Evolutionary conservation across 495 filamentous ascomycete genomes (phyloP), one percentile per base, ranked within the genome.

Genomic region (Lineolata rhizophorae): DNA sequence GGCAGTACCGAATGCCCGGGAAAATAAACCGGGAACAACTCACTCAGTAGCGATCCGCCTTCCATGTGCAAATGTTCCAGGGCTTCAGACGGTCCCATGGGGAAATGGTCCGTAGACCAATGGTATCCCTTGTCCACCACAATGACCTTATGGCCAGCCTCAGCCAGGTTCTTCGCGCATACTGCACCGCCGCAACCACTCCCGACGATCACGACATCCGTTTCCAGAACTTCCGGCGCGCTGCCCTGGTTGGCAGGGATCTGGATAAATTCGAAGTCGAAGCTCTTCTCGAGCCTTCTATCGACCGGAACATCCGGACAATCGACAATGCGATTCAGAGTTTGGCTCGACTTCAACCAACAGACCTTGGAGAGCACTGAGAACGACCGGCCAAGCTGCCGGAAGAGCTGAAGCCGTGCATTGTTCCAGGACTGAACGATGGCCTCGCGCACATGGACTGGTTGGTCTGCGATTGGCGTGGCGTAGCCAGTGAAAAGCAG

Each of bases 181-280:
- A 92, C 82, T 0, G 60, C 77, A n/a, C 77, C 82, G 30, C 84
- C 84, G 42, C 77, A 85, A 12, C 84, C 84, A 31, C 76, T 83
- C 1, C 84, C 84, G 4, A 93, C 62, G 36, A 93, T 68, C 11
- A 90, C 70, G 1, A 90, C 70, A 46, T 93, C 84, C 3, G 72
- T 72, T 24, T 84, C 70, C 31, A 92, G 45, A 0, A 56, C 63
- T 34, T 65, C 63, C 3, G 56, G 54, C 22, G 22, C 22, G 8
- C 8, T 8, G 6, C 28, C 28, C 16, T 30, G 6, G 10, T 14
- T 14, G 10, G 18, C 15, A 13, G 43, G 36, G 35, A 59, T 49
- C 35, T 72, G 60, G 28, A 70, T 37, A 37, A 72, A 75, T 11
- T 58, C 47, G 5, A 60, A 72, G 4, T 61, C 48, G 39, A 64